A percentile compares a stretch with the other conserved stretches of the same genome.
Evolutionary conservation across 805 yeast genomes (phyloP).

Genomic region (Candida andamanensis): DNA sequence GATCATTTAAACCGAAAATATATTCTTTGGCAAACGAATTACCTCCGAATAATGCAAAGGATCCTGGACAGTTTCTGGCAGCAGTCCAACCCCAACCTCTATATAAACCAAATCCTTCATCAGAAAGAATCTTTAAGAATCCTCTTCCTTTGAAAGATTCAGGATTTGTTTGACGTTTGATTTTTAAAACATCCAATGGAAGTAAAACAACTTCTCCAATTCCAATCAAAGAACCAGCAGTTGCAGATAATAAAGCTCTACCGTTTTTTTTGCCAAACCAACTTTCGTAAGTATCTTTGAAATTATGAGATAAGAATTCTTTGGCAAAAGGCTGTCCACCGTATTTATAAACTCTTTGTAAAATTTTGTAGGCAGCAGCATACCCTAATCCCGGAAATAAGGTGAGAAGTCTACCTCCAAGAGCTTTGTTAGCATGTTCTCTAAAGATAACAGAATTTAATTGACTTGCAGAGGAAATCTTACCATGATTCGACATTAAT

Average conservation of each 20-base stretch:
- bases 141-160: slow-evolving; percentile 99
- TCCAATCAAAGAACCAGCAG: slow-evolving; percentile 96
- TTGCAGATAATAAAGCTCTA: slow-evolving; percentile 93
- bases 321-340: slow-evolving; percentile 99
- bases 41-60: slow-evolving; percentile 96
- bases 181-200: slow-evolving; percentile 94
- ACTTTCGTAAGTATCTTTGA: slow-evolving; percentile 62
- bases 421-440: slow-evolving; percentile 67
- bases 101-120: slow-evolving; percentile 91
- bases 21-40: slow-evolving; percentile 98
- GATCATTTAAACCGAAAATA: slow-evolving; percentile 79
- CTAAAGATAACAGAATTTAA: slow-evolving; percentile 85
- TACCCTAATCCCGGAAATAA: slow-evolving; percentile 97
- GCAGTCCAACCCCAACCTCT: slow-evolving; percentile 99
- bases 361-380: slow-evolving; percentile 93
- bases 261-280: slow-evolving; percentile 91
- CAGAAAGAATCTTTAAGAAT: slow-evolving; percentile 73
- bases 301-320: slow-evolving; percentile 78
- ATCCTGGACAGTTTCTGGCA: slow-evolving; percentile 99
- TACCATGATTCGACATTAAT: slow-evolving; percentile 77
- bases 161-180: slow-evolving; percentile 99
- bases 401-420: slow-evolving; percentile 69
- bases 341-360: slow-evolving; percentile 96
- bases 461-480: slow-evolving; percentile 56
- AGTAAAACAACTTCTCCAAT: slow-evolving; percentile 94